Evolutionary conservation across 1,284 basidiomycete genomes (phyloP).

Genomic region (Trametes hirsuta): DNA sequence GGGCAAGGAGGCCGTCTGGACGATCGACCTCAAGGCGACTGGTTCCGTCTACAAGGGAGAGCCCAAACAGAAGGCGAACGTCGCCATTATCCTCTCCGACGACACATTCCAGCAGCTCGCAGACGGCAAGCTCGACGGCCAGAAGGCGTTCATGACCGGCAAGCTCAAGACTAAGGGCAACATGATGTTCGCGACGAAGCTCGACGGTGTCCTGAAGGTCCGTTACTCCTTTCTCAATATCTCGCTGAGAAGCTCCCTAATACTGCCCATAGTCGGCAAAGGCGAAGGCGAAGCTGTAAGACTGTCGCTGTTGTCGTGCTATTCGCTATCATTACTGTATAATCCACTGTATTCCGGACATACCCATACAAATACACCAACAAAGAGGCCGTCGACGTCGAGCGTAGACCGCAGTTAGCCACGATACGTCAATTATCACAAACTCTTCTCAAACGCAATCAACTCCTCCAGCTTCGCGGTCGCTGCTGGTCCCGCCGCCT

Average conservation of each 20-base stretch:
- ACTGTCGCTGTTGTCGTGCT: neutral
- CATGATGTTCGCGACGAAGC: slow-evolving; percentile 89
- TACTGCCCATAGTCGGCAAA: slow-evolving; percentile 36
- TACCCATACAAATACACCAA: slow-evolving; percentile 5
- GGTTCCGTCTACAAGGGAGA: slow-evolving; percentile 82
- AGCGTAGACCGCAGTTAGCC: no score
- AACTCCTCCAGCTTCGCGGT: slow-evolving; percentile 54
- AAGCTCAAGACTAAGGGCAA: slow-evolving; percentile 87
- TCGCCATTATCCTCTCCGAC: slow-evolving; percentile 78
- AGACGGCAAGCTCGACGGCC: slow-evolving; percentile 80
- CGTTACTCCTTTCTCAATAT: slow-evolving; percentile 19
- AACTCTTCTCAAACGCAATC: slow-evolving; percentile 62
- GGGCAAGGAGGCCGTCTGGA: slow-evolving; percentile 83
- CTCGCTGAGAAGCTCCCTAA: neutral
- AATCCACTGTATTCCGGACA: slow-evolving; percentile 18
- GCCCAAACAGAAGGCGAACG: slow-evolving; percentile 75
- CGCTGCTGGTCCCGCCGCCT: slow-evolving; percentile 39
- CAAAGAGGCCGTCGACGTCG: neutral
- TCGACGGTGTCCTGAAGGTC: slow-evolving; percentile 82
- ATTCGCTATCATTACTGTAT: slow-evolving; percentile 13
- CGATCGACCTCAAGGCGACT: slow-evolving; percentile 95
- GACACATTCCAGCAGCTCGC: slow-evolving; percentile 70
- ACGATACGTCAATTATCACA: slow-evolving; percentile 35
- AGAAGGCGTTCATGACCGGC: slow-evolving; percentile 94
- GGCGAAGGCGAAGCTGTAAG: slow-evolving; percentile 44